These are phyloP conservation scores for Leonotis leonurus DNA, from an alignment of 257 asterid genomes.

Conservation along the genomic window DNA sequence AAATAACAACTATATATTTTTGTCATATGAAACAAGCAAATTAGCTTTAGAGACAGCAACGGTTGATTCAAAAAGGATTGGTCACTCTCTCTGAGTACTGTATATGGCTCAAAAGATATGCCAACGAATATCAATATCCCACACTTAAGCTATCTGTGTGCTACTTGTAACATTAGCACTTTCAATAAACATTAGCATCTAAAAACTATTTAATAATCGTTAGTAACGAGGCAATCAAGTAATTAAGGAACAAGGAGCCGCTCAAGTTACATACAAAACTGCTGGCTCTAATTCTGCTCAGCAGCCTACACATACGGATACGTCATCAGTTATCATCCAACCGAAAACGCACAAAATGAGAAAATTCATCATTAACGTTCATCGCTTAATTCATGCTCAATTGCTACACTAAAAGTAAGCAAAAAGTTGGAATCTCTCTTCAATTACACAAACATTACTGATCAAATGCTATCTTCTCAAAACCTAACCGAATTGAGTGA, in stretches of 20 bases:
- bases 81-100: background rate
- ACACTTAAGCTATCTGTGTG: background rate
- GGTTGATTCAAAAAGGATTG: too few relatives aligned
- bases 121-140: too few relatives aligned
- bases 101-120: too few relatives aligned
- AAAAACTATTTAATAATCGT: background rate
- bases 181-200: background rate
- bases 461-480: background rate
- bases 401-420: background rate
- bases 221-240: background rate
- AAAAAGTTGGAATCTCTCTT: background rate
- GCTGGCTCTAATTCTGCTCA: background rate
- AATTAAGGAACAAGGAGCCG: background rate
- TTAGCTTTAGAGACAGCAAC: background rate
- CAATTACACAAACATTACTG: background rate
- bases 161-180: background rate
- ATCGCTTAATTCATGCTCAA: background rate
- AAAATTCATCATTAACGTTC: background rate
- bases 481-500: background rate
- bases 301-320: background rate
- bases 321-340: background rate
- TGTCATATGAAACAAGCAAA: background rate
- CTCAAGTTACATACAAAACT: background rate
- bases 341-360: background rate
- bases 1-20: background rate